These are phyloP conservation scores for Sugiyamaella mastotermitis DNA, from an alignment of 805 yeast genomes.

Conservation along the genomic window DNA sequence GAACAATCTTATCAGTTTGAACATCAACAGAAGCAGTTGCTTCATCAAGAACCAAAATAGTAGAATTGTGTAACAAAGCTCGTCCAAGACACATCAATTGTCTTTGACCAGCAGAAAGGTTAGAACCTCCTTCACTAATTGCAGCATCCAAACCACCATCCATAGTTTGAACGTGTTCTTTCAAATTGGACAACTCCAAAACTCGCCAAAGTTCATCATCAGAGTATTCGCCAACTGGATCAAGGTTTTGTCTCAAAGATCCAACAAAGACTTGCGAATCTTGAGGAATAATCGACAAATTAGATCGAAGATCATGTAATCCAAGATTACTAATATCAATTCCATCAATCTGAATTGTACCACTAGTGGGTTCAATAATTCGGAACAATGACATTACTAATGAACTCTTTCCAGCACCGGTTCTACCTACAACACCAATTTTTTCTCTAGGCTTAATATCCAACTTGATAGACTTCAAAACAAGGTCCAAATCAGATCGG, in stretches of 20 bases:
- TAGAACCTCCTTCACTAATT: constrained; percentile 66
- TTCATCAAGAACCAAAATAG: constrained; percentile 70
- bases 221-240: constrained; percentile 44
- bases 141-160: constrained; percentile 43
- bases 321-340: constrained; percentile 48
- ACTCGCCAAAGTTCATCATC: constrained; percentile 58
- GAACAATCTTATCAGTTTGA: constrained; percentile 69
- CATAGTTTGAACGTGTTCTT: constrained; percentile 42
- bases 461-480: constrained; percentile 59
- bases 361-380: constrained; percentile 46
- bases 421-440: constrained; percentile 81
- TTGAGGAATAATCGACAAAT: constrained; percentile 59
- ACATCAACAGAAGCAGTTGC: constrained; percentile 79
- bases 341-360: constrained; percentile 51
- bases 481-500: constrained; percentile 65
- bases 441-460: constrained; percentile 68
- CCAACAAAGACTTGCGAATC: constrained; percentile 66
- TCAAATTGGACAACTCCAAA: constrained; percentile 47
- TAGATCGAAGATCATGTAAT: constrained; percentile 48
- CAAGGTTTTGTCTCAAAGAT: constrained; percentile 53
- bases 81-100: constrained; percentile 76
- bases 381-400: constrained; percentile 67
- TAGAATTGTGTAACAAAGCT: constrained; percentile 63
- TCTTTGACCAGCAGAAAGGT: constrained; percentile 75
- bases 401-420: constrained; percentile 87